phyloP scores from a whole-genome alignment of 2,329 filamentous ascomycete species.

The Xylariaceae sp. region DNA sequence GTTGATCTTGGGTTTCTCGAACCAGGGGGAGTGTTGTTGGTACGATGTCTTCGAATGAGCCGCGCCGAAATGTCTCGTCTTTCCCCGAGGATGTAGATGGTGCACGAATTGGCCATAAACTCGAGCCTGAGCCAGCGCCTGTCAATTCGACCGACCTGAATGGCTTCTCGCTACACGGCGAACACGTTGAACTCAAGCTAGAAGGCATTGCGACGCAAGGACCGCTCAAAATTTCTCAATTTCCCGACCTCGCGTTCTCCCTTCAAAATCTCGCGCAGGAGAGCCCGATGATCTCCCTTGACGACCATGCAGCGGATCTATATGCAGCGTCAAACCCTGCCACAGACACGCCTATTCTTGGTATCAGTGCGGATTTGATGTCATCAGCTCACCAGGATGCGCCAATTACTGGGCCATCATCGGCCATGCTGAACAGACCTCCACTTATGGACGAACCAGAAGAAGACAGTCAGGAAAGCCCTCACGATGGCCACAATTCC shows the following conservation, averaged over 20 bases:
- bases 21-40: conserved; percentile 20
- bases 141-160: conserved; percentile 34
- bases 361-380: conserved; percentile 35
- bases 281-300: conserved; percentile 38
- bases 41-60: conserved; percentile 39
- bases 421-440: conserved; percentile 23
- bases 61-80: conserved; percentile 32
- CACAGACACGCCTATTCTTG: conserved; percentile 34
- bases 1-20: conserved; percentile 1
- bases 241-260: conserved; percentile 49
- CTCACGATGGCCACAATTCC: conserved; percentile 41
- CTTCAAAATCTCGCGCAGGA: conserved; percentile 43
- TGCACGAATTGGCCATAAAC: conserved; percentile 31
- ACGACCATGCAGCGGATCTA: conserved; percentile 33
- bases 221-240: conserved; percentile 45
- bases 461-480: conserved; percentile 40
- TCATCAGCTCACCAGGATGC: conserved; percentile 35
- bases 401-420: conserved; percentile 27
- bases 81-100: conserved; percentile 35
- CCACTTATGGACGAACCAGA: conserved; percentile 40
- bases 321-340: conserved; percentile 28
- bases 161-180: conserved; percentile 35
- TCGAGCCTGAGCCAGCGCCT: conserved; percentile 30
- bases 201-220: conserved; percentile 31
- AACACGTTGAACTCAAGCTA: conserved; percentile 31